phyloP scores from a whole-genome alignment of 345 rosid species.

The Eucalyptus regnans region DNA sequence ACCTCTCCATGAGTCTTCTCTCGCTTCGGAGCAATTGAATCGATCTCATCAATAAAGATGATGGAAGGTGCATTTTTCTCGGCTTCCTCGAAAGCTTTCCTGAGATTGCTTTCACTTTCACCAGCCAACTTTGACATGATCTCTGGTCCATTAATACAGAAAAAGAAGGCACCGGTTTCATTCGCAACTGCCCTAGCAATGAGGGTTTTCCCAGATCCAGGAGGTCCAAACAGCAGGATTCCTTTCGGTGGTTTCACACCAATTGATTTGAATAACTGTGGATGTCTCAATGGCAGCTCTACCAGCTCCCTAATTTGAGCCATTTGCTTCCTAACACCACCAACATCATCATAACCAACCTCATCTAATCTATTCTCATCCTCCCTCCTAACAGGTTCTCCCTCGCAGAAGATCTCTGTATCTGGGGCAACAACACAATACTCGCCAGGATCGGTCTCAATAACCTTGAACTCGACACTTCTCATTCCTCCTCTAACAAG shows the following conservation, averaged over 20 bases:
- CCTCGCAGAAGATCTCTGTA: slow-evolving; percentile 95
- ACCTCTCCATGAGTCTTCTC: slow-evolving; percentile 97
- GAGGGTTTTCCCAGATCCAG: slow-evolving; percentile 83
- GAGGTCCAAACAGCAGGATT: slow-evolving; percentile 80
- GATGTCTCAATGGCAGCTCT: slow-evolving; percentile 92
- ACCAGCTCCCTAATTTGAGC: slow-evolving; percentile 95
- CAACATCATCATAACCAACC: slow-evolving; percentile 95
- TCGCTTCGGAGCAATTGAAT: slow-evolving; percentile 93
- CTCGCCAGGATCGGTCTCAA: slow-evolving; percentile 85
- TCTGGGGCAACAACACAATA: slow-evolving; percentile 96
- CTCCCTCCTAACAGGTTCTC: slow-evolving; percentile 89
- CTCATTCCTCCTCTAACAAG: slow-evolving; percentile 98
- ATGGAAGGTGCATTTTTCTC: slow-evolving; percentile 98
- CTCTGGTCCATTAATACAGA: slow-evolving; percentile 92
- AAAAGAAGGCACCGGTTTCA: slow-evolving; percentile 96
- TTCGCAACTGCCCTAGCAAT: slow-evolving; percentile 97
- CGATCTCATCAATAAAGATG: slow-evolving; percentile 87
- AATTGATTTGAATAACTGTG: slow-evolving; percentile 89
- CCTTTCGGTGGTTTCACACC: slow-evolving; percentile 99
- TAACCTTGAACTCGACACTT: slow-evolving; percentile 83
- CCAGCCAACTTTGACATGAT: slow-evolving; percentile 98
- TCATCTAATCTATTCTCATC: slow-evolving; percentile 93
- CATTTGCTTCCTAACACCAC: slow-evolving; percentile 98
- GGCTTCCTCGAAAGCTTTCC: slow-evolving; percentile 96
- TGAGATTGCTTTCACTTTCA: slow-evolving; percentile 96